Base-by-base conservation (phyloP, 2,329 filamentous ascomycete species). In the Penicillium sp. region DNA sequence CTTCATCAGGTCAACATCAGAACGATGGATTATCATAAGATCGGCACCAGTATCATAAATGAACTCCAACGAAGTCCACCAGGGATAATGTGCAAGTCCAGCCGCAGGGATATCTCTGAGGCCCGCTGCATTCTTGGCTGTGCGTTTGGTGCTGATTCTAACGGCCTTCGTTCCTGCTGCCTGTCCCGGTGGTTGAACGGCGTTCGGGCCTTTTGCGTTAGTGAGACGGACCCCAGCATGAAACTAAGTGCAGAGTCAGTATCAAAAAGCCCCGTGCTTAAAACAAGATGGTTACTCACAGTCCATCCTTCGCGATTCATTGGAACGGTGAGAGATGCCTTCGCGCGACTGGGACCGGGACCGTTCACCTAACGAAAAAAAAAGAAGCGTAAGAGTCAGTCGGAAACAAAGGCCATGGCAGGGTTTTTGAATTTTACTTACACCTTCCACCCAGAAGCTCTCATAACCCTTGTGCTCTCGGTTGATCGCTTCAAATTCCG, bases 391-490 rank as follows among this genome's bases (percentile, higher is more conserved):
- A 34, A 34, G 10, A 5, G 34, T 36, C 7, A n/a, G 34, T 27
- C 24, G 34, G 13, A n/a, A n/a, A 14, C n/a, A 36, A 36, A 36
- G 34, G 6, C n/a, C 14, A 36, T 27, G 34, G 13, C 11, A 36
- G 5, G 34, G 16, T 34, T 11, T 7, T 31, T 43, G n/a, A 10
- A n/a, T 14, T 16, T 2, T 16, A 43, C 42, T 29, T 43, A 43
- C 42, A 9, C 36, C 50, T 38, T 53, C 50, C 2, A 48, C 38
- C 50, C 50, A 53, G 8, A 53, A 53, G 24, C 50, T 29, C 36
- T 22, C 8, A 6, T 3, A 27, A 6, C 38, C 44, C 18, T 39
- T 18, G 40, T 38, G 31, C n/a, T 24, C 27, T n/a, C 9, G n/a
- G 18, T 43, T 31, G 18, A 48, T n/a, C 6, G 44, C 44, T 22